Evolutionary conservation across 2,329 filamentous ascomycete species (phyloP).

Genomic region (Penicillium sp.): DNA sequence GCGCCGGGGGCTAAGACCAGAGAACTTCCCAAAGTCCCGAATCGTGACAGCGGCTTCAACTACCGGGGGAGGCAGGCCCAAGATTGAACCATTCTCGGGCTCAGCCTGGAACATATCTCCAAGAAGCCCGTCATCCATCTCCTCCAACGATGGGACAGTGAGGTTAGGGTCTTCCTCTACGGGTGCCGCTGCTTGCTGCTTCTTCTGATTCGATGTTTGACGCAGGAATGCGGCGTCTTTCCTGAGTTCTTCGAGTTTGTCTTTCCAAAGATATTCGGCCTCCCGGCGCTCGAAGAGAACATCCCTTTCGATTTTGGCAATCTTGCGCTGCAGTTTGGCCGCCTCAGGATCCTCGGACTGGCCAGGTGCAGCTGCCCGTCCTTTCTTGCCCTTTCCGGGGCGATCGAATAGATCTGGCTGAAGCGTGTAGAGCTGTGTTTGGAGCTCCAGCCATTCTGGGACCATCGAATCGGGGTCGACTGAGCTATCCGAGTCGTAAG

Average conservation of each 20-base stretch:
- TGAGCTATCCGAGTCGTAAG: conserved; percentile 62
- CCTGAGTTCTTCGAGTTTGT: conserved; percentile 62
- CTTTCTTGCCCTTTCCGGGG: conserved; percentile 47
- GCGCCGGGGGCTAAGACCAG: conserved; percentile 74
- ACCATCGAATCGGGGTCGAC: conserved; percentile 76
- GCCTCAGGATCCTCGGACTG: conserved; percentile 51
- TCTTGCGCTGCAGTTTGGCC: conserved; percentile 71
- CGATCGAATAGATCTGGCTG: conserved; percentile 58
- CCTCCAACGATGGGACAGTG: conserved; percentile 32
- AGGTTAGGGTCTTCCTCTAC: conserved; percentile 21
- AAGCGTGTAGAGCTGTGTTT: conserved; percentile 67
- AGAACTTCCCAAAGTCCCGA: conserved; percentile 82
- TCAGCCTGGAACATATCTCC: conserved; percentile 61
- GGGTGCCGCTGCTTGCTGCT: conserved; percentile 57
- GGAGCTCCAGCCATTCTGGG: conserved; percentile 76
- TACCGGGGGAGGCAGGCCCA: conserved; percentile 44
- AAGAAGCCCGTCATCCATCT: conserved; percentile 51
- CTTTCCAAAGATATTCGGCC: conserved; percentile 69
- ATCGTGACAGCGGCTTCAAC: conserved; percentile 56
- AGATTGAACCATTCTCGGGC: conserved; percentile 43
- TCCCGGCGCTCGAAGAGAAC: conserved; percentile 71
- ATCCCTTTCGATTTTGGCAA: conserved; percentile 77
- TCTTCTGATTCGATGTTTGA: conserved; percentile 26
- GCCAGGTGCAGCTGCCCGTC: conserved; percentile 27
- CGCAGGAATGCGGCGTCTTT: conserved; percentile 56